Evolutionary conservation across 192 early-diverging fungal genomes (phyloP).

Genomic region (Kappamyces sp.): DNA sequence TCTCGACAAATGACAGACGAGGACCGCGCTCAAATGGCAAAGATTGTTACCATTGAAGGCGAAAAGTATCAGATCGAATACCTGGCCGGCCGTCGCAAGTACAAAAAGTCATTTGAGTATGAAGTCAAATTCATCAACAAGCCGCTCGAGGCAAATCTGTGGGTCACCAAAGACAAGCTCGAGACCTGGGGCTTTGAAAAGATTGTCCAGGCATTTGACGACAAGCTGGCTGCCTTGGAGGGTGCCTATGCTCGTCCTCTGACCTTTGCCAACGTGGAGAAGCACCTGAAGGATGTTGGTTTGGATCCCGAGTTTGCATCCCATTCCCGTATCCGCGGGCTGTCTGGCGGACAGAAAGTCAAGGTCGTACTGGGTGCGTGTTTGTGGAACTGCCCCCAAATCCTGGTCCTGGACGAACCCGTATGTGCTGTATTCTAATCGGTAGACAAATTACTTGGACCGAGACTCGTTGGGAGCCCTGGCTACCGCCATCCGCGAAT

Average conservation of each 20-base stretch:
- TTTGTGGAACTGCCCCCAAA: slow-evolving; percentile 83
- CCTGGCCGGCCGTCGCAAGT: slow-evolving; percentile 66
- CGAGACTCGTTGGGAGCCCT: slow-evolving; percentile 71
- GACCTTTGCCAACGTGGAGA: slow-evolving; percentile 58
- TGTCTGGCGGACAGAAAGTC: slow-evolving; percentile 82
- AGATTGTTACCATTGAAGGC: slow-evolving; percentile 36
- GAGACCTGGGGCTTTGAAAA: slow-evolving; percentile 69
- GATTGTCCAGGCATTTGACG: slow-evolving; percentile 71
- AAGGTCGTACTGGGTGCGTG: slow-evolving; percentile 80
- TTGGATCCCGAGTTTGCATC: slow-evolving; percentile 71
- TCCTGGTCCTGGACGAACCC: slow-evolving; percentile 74
- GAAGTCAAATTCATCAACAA: slow-evolving; percentile 69
- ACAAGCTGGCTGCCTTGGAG: slow-evolving; percentile 67
- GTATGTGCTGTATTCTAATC: slow-evolving; percentile 47
- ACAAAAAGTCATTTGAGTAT: slow-evolving; percentile 75
- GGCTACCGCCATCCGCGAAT: slow-evolving; percentile 68
- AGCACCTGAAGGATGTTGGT: slow-evolving; percentile 69
- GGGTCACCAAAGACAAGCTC: slow-evolving; percentile 64
- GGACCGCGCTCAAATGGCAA: slow-evolving; percentile 50
- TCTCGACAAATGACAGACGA: slow-evolving; percentile 60
- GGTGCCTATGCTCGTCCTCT: slow-evolving; percentile 67
- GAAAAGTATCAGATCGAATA: slow-evolving; percentile 60
- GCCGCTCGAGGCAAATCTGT: slow-evolving; percentile 61
- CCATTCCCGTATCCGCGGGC: slow-evolving; percentile 66
- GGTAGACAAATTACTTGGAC: slow-evolving; percentile 55